Base-by-base conservation (phyloP, 139 green algal species). In the Tetradesmus obliquus region DNA sequence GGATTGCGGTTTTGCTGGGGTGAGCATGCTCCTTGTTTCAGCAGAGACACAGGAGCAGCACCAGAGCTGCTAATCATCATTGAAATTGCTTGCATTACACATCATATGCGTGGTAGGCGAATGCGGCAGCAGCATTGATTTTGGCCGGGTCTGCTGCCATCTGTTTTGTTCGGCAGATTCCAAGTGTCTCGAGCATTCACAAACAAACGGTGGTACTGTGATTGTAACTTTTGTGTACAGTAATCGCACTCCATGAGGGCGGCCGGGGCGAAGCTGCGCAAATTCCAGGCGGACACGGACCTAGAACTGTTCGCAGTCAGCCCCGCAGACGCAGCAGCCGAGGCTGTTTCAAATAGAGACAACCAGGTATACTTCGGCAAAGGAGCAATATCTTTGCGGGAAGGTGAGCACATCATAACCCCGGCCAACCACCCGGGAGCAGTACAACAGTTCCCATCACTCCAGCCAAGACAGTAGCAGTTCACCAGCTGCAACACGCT, bases 361-460 rank as follows among this genome's bases (percentile, higher is more conserved):
- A 55, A 58, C 45, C 91, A 93, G 79, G 85, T 93, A 0, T 93
- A 91, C 85, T 88, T 93, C 57, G 85, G 60, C 19, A 84, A 86
- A 8, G 90, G 71, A n/a, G 72, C 24, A 7, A 76, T 92, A 22
- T 32, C 83, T 1, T 66, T 92, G 22, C n/a, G 58, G 2, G 83
- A 90, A 66, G 90, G 90, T 92, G 58, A n/a, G 83, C 5, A 15
- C 55, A 57, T 54, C 53, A 10, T 32, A 24, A 58, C 5, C 4
- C 15, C 86, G 19, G 3, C 51, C 51, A 84, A 54, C 86, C 55
- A 76, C 84, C 81, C 20, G 4, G 8, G n/a, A 76, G 66, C 66
- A 76, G 66, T 24, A 76, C 66, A n/a, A 76, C 10, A 13, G 62
- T 72, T 12, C 62, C 10, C 24, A 19, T 53, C 24, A 82, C 76